A percentile compares a stretch with the other conserved stretches of the same genome.
phyloP scores from a whole-genome alignment of 768 basidiomycete genomes.

The Neoboletus magnificus region DNA sequence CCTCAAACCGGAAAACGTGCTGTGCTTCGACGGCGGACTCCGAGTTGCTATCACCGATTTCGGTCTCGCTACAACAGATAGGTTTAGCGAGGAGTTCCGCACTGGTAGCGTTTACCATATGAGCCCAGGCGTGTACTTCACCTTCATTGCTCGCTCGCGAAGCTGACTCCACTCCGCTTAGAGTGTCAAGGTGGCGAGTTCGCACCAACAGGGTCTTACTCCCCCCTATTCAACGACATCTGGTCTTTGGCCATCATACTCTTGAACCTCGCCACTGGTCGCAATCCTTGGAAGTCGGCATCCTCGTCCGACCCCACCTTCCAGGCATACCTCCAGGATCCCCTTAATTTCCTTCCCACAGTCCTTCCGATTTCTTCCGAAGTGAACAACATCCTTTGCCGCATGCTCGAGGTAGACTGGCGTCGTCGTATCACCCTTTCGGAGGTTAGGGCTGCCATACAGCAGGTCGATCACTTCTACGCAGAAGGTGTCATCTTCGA shows the following conservation, averaged over 20 bases:
- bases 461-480: conserved; percentile 62
- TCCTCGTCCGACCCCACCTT: conserved; percentile 82
- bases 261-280: conserved; percentile 89
- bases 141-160: conserved; percentile 6
- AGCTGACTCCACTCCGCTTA: conserved; percentile 35
- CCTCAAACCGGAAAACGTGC: conserved; percentile 93
- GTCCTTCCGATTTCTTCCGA: conserved; percentile 79
- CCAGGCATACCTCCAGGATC: conserved; percentile 79
- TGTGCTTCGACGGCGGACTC: conserved; percentile 77
- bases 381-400: conserved; percentile 69
- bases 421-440: conserved; percentile 44
- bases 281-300: conserved; percentile 96
- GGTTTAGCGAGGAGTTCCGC: conserved; percentile 80
- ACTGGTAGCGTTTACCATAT: conserved; percentile 99
- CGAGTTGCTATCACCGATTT: conserved; percentile 91
- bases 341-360: conserved; percentile 73
- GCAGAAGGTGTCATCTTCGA: conserved; percentile 74
- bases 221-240: conserved; percentile 86
- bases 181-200: conserved; percentile 82
- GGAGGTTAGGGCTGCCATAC: conserved; percentile 52
- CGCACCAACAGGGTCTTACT: conserved; percentile 66
- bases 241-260: conserved; percentile 98
- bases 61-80: conserved; percentile 88
- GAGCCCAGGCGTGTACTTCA: conserved; percentile 70
- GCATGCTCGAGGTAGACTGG: conserved; percentile 73